A percentile compares a stretch with the other conserved stretches of the same genome.
Evolutionary conservation across 345 rosid genomes (phyloP).

Genomic region (Lepidium didymum): DNA sequence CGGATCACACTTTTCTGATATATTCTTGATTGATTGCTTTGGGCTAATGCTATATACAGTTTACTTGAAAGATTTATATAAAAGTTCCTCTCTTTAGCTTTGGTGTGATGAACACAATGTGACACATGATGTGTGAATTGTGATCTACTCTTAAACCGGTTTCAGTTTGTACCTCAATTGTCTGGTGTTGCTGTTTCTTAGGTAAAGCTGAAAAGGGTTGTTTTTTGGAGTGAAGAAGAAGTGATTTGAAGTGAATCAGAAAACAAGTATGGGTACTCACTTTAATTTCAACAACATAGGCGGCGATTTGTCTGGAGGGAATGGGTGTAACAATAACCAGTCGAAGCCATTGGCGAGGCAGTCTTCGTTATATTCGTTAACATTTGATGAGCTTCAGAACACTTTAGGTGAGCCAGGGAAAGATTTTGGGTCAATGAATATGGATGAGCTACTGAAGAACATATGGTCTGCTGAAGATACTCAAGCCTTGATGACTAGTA

Average conservation of each 20-base stretch:
- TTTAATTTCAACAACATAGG: conserved; percentile 52
- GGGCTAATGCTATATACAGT: not conserved
- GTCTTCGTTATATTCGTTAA: conserved; percentile 68
- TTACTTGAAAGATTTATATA: not conserved
- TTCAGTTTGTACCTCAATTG: not conserved
- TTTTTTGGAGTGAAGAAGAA: conserved; percentile 3
- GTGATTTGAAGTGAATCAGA: not conserved
- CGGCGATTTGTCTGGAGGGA: conserved; percentile 30
- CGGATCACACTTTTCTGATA: not conserved
- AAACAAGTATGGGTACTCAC: conserved; percentile 40
- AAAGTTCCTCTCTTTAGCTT: not conserved
- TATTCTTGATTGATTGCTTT: not conserved
- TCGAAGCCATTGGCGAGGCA: conserved; percentile 45
- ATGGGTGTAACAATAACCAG: conserved; percentile 24
- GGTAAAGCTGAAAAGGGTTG: not conserved
- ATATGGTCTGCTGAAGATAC: conserved; percentile 84
- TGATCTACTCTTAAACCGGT: not conserved
- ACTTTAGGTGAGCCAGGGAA: conserved; percentile 62
- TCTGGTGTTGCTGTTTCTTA: not conserved
- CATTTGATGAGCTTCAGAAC: conserved; percentile 84
- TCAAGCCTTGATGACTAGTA: conserved; percentile 36
- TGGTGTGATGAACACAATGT: not conserved
- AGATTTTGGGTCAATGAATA: conserved; percentile 96
- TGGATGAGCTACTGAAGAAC: conserved; percentile 90
- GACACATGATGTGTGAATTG: not conserved